Evolutionary conservation across 768 basidiomycete genomes (phyloP).

Genomic region (Crassisporium funariophilum): DNA sequence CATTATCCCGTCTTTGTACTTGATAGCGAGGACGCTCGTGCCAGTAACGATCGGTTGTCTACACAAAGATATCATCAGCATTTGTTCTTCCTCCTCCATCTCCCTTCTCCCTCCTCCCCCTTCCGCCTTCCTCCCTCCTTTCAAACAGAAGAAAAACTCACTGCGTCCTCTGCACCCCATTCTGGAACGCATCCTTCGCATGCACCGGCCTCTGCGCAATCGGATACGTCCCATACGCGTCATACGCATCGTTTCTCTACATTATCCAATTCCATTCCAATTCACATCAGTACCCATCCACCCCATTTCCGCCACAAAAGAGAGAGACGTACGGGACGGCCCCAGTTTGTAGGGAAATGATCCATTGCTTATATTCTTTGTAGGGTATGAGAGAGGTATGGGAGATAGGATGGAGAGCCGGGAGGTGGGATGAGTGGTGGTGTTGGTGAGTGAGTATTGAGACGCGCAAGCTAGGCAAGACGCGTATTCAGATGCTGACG

Average conservation of each 20-base stretch:
- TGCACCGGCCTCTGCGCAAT: slow-evolving; percentile 61
- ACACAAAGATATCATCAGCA: background rate
- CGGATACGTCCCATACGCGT: slow-evolving; percentile 79
- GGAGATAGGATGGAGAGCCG: slow-evolving; percentile 25
- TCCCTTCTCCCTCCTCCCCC: too few species aligned
- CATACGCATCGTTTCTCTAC: slow-evolving; percentile 74
- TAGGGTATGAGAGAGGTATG: slow-evolving; percentile 5
- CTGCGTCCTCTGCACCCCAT: slow-evolving; percentile 82
- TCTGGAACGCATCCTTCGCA: slow-evolving; percentile 57
- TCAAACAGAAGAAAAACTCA: slow-evolving; percentile 30
- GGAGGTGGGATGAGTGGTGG: too few species aligned
- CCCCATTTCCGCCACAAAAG: too few species aligned
- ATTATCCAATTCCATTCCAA: too few species aligned
- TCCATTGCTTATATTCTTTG: slow-evolving; percentile 47
- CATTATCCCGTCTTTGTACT: slow-evolving; percentile 97
- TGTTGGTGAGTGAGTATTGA: too few species aligned
- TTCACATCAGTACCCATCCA: too few species aligned
- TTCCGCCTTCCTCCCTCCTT: too few species aligned
- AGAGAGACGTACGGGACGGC: slow-evolving; percentile 60
- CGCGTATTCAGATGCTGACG: too few species aligned
- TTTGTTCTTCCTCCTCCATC: too few species aligned
- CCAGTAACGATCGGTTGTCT: slow-evolving; percentile 97
- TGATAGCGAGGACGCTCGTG: slow-evolving; percentile 92
- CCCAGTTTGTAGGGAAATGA: slow-evolving; percentile 86
- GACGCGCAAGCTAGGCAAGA: too few species aligned